Base-by-base conservation (phyloP, 805 yeast genomes). In the Barnettozyma pratensis region DNA sequence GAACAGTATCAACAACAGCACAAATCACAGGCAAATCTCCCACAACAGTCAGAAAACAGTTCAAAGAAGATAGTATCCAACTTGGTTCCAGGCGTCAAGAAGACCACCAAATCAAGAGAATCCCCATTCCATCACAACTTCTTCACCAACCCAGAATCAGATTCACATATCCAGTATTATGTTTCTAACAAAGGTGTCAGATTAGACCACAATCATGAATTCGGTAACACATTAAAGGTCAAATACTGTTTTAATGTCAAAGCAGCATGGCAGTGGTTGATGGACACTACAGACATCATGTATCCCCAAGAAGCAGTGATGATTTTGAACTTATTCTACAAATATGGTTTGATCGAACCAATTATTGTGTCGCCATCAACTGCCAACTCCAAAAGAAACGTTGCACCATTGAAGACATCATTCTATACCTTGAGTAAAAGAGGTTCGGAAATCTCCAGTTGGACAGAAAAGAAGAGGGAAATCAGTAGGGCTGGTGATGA, bases 131-230 rank as follows among this genome's bases (percentile, higher is more conserved):
- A 80, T 47, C 96, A 87, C 58, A 74, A 77, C 38, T 87, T 77
- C 59, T 89, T 89, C 68, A 82, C 92, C 4, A 91, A 91, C 58
- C 97, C 97, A 0, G 95, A 86, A 60, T 85, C 95, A 0, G 92
- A 86, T 54, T 73, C 96, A 0, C 87, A 82, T 60, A 64, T 79
- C 7, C 97, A 91, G 62, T 90, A 90, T 62, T 90, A 83, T 61
- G 81, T 79, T 5, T 78, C 91, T 0, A 57, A 68, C 27, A 68
- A 65, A 9, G 97, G 97, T 1, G 72, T 87, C 3, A 67, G 96
- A 19, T 57, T 87, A 4, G 79, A 78, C 54, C 61, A 70, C 39
- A 60, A 75, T 41, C 73, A 72, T 48, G 55, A 57, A 6, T 73
- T 75, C 50, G 65, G 64, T 9, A 39, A 44, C 28, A 48, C 59